These are phyloP conservation scores for Limtongia smithiae DNA, from an alignment of 805 yeast species.

Conservation along the genomic window DNA sequence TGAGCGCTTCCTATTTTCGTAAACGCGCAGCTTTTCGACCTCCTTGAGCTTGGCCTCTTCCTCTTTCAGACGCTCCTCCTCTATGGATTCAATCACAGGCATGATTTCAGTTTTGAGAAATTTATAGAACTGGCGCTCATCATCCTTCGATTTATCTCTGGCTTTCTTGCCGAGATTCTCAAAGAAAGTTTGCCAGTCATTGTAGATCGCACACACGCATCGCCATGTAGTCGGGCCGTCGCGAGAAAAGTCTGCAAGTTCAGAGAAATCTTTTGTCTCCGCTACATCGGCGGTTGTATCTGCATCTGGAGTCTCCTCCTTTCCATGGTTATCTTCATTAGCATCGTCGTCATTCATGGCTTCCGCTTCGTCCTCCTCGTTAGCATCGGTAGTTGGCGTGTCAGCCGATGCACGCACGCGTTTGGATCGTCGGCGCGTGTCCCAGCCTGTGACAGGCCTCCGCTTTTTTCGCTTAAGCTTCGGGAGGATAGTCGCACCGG, in stretches of 20 bases:
- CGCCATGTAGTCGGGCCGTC: constrained; percentile 33
- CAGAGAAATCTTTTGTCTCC: constrained; percentile 6
- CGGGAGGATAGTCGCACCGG: constrained; percentile 4
- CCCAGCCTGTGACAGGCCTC: constrained; percentile 16
- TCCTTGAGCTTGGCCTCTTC: constrained; percentile 33
- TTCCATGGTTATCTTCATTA: constrained; percentile 7
- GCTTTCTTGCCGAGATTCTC: constrained; percentile 24
- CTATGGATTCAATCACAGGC: constrained; percentile 36
- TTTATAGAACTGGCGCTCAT: constrained; percentile 26
- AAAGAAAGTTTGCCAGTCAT: constrained; percentile 33
- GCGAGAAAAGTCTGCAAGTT: constrained; percentile 17
- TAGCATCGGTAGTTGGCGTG: constrained; percentile 11
- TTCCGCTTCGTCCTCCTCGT: constrained; percentile 17
- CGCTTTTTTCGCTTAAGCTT: constrained; percentile 10
- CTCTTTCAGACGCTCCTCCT: constrained; percentile 27
- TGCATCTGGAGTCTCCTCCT: background rate
- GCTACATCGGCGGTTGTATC: background rate
- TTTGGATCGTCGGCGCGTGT: constrained; percentile 17
- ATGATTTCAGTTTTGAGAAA: constrained; percentile 30
- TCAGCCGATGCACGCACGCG: constrained; percentile 9
- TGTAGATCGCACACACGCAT: constrained; percentile 35
- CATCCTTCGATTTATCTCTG: constrained; percentile 15
- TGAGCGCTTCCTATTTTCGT: constrained; percentile 37
- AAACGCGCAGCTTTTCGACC: constrained; percentile 31
- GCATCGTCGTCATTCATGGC: constrained; percentile 2